Base-by-base conservation (phyloP, 495 filamentous ascomycete species). In the Xylaria grammica region DNA sequence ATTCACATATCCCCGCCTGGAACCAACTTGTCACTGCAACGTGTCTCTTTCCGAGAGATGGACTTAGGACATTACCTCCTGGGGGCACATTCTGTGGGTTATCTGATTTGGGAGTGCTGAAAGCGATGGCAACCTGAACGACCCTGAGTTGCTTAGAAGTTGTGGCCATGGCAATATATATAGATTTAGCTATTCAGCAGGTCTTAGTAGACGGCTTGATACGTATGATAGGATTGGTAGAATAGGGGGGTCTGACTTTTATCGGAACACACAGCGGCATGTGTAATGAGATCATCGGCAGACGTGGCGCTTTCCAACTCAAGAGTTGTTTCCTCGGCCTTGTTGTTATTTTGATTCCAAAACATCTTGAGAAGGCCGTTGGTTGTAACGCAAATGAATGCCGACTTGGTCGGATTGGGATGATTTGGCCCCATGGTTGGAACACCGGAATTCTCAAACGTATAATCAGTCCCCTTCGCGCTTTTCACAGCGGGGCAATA, bases 261-360 rank as follows among this genome's bases (percentile, higher is more conserved):
- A 46, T 94, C 91, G 11, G 88, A 85, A 62, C 89, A 89, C 60
- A 95, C 79, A 15, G 93, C 84, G 3, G 92, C 91, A 77, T 97
- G 93, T 4, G 91, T 93, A 36, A 96, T 81, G 17, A 91, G 68
- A 52, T 92, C 86, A 53, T 90, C 85, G 11, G 87, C 88, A 11
- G 86, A 85, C 11, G 83, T 82, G 30, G 90, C 82, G 66, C 84
- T 89, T 66, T 94, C 91, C 36, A 95, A 69, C 61, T 93, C 87
- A 2, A 87, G 76, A 13, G 82, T 83, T 3, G 86, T 83, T 66
- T 93, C 89, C 49, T 87, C 83, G 80, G 89, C 88, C 69, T 84
- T 84, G 66, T 77, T 81, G 72, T 89, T 91, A 60, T 85, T 87
- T 61, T 94, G 90, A 0, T 72, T 69, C 72, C 76, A 94, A 27